phyloP scores from a whole-genome alignment of 345 rosid species.

The Gossypium sturtianum region DNA sequence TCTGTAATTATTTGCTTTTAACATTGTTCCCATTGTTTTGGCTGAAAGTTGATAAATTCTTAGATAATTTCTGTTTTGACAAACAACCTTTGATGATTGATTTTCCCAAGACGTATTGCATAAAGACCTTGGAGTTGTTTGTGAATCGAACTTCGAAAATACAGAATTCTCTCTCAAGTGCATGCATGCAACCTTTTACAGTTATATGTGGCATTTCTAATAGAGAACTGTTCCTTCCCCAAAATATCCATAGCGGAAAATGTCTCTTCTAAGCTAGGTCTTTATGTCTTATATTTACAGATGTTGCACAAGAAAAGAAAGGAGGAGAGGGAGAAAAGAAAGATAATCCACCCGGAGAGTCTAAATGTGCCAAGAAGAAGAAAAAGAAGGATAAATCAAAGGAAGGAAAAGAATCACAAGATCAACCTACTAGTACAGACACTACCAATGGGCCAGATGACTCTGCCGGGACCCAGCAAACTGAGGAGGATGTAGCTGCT shows the following conservation, averaged over 20 bases:
- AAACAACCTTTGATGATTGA: neutral
- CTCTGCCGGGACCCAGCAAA: constrained; percentile 27
- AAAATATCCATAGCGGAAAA: neutral
- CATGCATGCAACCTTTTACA: neutral
- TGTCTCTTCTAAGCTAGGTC: neutral
- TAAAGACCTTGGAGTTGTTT: neutral
- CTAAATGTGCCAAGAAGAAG: constrained; percentile 57
- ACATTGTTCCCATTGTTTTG: neutral
- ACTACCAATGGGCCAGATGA: constrained; percentile 25
- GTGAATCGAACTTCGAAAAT: neutral
- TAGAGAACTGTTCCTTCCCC: neutral
- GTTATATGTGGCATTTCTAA: neutral
- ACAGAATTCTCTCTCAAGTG: neutral
- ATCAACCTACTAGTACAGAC: constrained; percentile 26
- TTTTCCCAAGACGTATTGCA: neutral
- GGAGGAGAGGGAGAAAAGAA: constrained; percentile 41
- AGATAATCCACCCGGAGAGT: constrained; percentile 44
- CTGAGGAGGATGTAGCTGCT: constrained; percentile 34
- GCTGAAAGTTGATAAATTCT: neutral
- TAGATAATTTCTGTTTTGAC: neutral
- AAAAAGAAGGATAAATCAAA: constrained; percentile 49
- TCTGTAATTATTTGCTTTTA: neutral
- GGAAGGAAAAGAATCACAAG: constrained; percentile 42
- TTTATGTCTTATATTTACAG: constrained; percentile 20
- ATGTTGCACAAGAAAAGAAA: constrained; percentile 41